Evolutionary conservation across 164 flowering plant species (phyloP), one percentile per base, ranked within the genome.

Genomic region (Stephania cephalantha): DNA sequence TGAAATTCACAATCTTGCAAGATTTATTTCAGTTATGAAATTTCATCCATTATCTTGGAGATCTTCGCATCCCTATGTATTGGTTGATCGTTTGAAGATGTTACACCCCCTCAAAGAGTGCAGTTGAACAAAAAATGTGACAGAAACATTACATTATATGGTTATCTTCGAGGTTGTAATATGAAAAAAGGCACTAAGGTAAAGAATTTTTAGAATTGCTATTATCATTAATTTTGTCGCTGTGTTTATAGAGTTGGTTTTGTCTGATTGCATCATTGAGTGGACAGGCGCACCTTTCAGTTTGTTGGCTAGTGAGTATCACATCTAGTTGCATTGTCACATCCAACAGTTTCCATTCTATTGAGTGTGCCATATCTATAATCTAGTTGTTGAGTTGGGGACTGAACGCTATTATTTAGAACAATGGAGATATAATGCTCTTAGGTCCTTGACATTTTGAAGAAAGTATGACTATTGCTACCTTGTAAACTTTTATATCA

Each of bases 11-110:
- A 96, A 94, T 84, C 97, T 96, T 73, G 94, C 99, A 73, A 87
- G 97, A 18, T 96, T 96, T 71, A 90, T 96, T 45, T 93, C 99
- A 65, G 99, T 96, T 64, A 88, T 87, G 92, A 96, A 91, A 83
- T 91, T 92, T 75, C 93, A 80, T 80, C 97, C 95, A 69, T 78
- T 91, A 76, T 88, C 97, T 22, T 96, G 99, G 99, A 80, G 97
- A 78, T 55, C 86, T 77, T 73, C 90, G 74, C 99, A 96, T 86
- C 99, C 99, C 48, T 94, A 96, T 82, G 82, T 94, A 25, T 81
- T 96, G 78, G 91, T 88, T 61, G 99, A 94, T 81, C 97, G 99
- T 46, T 88, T 85, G 99, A 96, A 86, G 99, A 96, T 86, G 90
- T 91, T 52, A 96, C 99, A 72, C 97, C 94, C 70, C 95, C 92